Evolutionary conservation across 2,329 filamentous ascomycete genomes (phyloP), one percentile per base, ranked within the genome.

Genomic region (Trichoderma aggressivum): DNA sequence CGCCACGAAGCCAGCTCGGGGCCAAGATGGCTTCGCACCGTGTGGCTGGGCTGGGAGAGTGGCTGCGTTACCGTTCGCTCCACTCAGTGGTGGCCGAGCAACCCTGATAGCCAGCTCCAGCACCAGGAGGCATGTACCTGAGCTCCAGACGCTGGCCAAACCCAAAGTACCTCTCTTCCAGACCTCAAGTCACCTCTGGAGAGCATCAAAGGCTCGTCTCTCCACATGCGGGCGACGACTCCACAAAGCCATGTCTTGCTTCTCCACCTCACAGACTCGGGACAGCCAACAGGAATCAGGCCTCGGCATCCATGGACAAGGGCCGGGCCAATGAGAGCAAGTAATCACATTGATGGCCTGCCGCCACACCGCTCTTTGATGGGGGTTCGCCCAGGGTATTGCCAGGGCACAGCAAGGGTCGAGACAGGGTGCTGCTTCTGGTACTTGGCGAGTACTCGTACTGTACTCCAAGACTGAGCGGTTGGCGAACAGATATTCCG

Each of bases 361-460:
- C 64, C 58, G 47, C 55, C 63, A 67, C 70, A 71, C 70, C 70
- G 70, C 70, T 71, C 32, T 71, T 71, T 71, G 21, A 61, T 47
- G 61, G 69, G 69, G 69, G 43, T 24, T 55, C 32, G 18, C 34
- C 65, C 67, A 70, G 67, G 67, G 18, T 39, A 16, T 18, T 7
- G 26, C 26, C 65, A 68, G 56, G 65, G 55, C 26, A 21, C 18
- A 47, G 39, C 58, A 14, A 36, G 39, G 43, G 30, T n/a, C 34
- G 7, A 32, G 18, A 21, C 30, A 3, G 12, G 32, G n/a, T 55
- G 36, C 26, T 60, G 55, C 26, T 58, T 61, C 34, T 7, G 30
- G 30, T 61, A 61, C 24, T 53, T 24, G 47, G 21, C 24, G 21
- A 24, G n/a, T 53, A 53, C n/a, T n/a, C n/a, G n/a, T n/a, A n/a